Evolutionary conservation across 129 eudicot species (phyloP), one percentile per base, ranked within the genome.

Genomic region (Solidago caesia): DNA sequence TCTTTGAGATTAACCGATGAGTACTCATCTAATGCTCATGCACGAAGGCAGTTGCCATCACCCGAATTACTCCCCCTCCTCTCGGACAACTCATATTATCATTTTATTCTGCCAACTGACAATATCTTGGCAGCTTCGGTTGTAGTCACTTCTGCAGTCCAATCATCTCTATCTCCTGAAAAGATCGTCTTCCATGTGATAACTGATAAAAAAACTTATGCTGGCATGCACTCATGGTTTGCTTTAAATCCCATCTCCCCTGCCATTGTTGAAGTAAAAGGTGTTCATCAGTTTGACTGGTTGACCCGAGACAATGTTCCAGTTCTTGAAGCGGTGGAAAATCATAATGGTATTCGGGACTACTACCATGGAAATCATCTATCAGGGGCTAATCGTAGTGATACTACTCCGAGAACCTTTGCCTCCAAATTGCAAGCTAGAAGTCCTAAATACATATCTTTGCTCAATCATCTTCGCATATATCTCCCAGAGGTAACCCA

Each of bases 211-310:
- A 91, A 95, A 85, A 95, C 99, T 33, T 95, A 95, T 65, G 97
- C 99, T 45, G 99, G 97, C 83, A 95, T 95, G 99, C 99, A 95
- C 79, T 91, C 99, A 13, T 95, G 99, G 99, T 95, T 95, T 77
- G 97, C 99, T 21, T 71, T 95, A 70, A 89, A 95, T 79, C 84
- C 99, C 21, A 75, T 89, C 67, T 83, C 89, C 43, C 97, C 99
- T 76, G 97, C 99, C 55, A 82, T 87, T 65, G 82, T 91, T 84
- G 99, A 95, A 80, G 99, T 95, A 42, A 95, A 91, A 87, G 99
- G 99, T 79, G 90, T 95, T 72, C 97, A 95, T 85, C 97, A 95
- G 84, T 95, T 95, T 89, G 99, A 95, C 67, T 91, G 99, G 97
- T 84, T 95, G 78, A 95, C 99, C 68, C 83, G 96, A 79, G 97